phyloP scores from a whole-genome alignment of 2,329 filamentous ascomycete genomes.

The Penicillium psychrosexuale region DNA sequence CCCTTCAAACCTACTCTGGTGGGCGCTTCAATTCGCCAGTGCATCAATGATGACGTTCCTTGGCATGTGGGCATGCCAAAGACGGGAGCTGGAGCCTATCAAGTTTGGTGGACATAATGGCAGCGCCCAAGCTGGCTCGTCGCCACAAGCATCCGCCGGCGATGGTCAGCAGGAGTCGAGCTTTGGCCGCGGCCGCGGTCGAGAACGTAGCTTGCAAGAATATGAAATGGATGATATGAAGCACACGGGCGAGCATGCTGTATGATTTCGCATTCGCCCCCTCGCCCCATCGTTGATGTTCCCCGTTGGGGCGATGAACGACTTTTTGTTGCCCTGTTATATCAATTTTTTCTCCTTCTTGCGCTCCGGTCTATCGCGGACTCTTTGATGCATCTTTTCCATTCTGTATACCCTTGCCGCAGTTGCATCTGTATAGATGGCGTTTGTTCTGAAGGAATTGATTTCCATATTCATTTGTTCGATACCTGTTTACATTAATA shows the following conservation, averaged over 20 bases:
- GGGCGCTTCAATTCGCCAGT: conserved; percentile 64
- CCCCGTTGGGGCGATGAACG: conserved; percentile 14
- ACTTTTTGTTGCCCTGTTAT: not conserved
- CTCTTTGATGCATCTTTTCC: conserved; percentile 12
- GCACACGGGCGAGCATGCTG: conserved; percentile 27
- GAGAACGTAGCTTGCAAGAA: conserved; percentile 30
- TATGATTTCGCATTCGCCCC: conserved; percentile 19
- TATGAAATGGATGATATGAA: conserved; percentile 39
- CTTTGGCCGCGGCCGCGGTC: conserved; percentile 32
- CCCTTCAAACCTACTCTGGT: conserved; percentile 82
- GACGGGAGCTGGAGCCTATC: conserved; percentile 84
- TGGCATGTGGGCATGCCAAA: conserved; percentile 87
- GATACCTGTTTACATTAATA: conserved; percentile 9
- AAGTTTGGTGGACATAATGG: conserved; percentile 66
- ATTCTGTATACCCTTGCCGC: conserved; percentile 32
- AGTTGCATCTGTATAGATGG: conserved; percentile 34
- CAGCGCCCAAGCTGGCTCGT: conserved; percentile 16
- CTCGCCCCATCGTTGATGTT: conserved; percentile 1
- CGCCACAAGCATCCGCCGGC: conserved; percentile 11
- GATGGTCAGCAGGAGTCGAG: conserved; percentile 24
- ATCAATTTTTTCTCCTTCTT: not conserved
- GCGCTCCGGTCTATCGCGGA: conserved; percentile 1
- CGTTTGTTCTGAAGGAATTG: conserved; percentile 25
- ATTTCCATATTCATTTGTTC: conserved; percentile 14
- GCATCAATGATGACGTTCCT: conserved; percentile 64